A percentile compares a stretch with the other conserved stretches of the same genome.
phyloP scores from a whole-genome alignment of 2,329 filamentous ascomycete species.

The Fonsecaea nubica region DNA sequence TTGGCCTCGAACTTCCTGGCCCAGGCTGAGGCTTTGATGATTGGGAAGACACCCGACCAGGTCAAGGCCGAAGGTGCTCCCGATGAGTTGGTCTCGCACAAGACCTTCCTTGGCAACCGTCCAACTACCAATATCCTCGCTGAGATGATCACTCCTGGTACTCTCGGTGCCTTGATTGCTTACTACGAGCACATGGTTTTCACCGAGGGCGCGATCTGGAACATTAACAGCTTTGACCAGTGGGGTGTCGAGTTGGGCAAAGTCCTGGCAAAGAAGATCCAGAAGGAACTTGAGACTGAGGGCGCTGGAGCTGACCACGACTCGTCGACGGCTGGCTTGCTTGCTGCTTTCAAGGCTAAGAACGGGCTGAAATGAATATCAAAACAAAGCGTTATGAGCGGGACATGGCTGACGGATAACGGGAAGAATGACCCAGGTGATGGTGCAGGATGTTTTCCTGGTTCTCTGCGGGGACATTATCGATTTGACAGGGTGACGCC shows the following conservation, averaged over 20 bases:
- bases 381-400: not conserved
- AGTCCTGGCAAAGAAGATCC: constrained; percentile 90
- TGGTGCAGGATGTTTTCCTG: not conserved
- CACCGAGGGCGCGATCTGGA: constrained; percentile 96
- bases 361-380: constrained; percentile 48
- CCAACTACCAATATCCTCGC: constrained; percentile 95
- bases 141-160: constrained; percentile 89
- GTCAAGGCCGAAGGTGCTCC: constrained; percentile 57
- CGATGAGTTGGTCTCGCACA: constrained; percentile 80
- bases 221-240: constrained; percentile 99
- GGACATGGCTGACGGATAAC: not conserved
- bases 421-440: not conserved
- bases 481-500: not conserved
- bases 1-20: constrained; percentile 60
- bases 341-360: constrained; percentile 90
- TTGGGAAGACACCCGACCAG: constrained; percentile 56
- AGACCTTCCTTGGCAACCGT: constrained; percentile 97
- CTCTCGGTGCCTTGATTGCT: constrained; percentile 91
- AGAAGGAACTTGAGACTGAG: constrained; percentile 78
- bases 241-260: constrained; percentile 99
- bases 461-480: not conserved
- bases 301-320: constrained; percentile 78
- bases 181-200: constrained; percentile 99
- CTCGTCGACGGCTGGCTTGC: constrained; percentile 83
- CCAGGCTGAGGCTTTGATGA: constrained; percentile 61